Evolutionary conservation across 23 red algal species (phyloP).

Genomic region (Rhodosorus marinus): DNA sequence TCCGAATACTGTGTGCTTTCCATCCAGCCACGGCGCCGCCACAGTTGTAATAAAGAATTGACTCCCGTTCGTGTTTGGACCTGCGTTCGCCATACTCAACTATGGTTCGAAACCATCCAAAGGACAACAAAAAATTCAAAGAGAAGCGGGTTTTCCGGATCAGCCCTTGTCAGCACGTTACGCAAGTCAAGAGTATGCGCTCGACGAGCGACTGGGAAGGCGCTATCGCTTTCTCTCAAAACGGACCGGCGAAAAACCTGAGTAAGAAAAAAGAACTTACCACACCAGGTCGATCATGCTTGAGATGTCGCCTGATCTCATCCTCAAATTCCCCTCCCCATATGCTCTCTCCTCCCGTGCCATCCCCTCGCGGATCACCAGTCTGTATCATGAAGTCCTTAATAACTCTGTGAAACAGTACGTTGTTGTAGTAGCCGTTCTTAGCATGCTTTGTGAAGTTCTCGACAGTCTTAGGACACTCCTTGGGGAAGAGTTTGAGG

Average conservation of each 20-base stretch:
- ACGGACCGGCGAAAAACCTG: neutral
- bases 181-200: too few species aligned
- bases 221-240: too few species aligned
- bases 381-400: constrained; percentile 56
- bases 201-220: too few species aligned
- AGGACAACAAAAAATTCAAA: too few species aligned
- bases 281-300: constrained; percentile 20
- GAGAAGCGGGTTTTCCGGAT: too few species aligned
- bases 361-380: constrained; percentile 54
- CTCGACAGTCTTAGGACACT: constrained; percentile 22
- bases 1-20: constrained; percentile 67
- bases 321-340: constrained; percentile 60
- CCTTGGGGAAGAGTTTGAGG: constrained; percentile 17
- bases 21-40: constrained; percentile 22
- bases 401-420: constrained; percentile 55
- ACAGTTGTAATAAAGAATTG: constrained; percentile 48
- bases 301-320: constrained; percentile 25
- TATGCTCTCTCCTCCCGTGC: constrained; percentile 51
- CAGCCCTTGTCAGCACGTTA: too few species aligned
- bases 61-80: too few species aligned
- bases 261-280: neutral
- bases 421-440: constrained; percentile 41
- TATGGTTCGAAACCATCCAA: too few species aligned
- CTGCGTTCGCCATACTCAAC: too few species aligned
- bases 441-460: constrained; percentile 33